Percentiles rank a stretch among this genome's conserved stretches.
These are phyloP conservation scores for Microthyrium microscopicum DNA, from an alignment of 2,329 filamentous ascomycete species.

Conservation along the genomic window DNA sequence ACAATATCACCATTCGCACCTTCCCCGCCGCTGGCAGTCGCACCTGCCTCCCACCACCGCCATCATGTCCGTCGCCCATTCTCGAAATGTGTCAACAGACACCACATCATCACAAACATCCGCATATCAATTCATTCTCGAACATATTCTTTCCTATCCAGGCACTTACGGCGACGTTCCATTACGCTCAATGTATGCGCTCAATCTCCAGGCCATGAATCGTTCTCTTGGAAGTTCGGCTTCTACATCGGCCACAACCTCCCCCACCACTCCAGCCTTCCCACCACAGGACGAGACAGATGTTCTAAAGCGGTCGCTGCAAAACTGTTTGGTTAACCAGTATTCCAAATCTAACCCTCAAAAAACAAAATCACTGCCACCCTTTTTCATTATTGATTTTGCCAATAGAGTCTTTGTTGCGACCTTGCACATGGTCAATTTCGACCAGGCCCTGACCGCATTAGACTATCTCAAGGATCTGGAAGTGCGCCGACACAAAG, in stretches of 20 bases:
- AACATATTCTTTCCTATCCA: constrained; percentile 40
- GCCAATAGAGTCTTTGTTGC: constrained; percentile 41
- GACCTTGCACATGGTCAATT: constrained; percentile 42
- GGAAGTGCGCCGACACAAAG: constrained; percentile 41
- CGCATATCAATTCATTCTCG: constrained; percentile 20
- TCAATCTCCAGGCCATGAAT: no score
- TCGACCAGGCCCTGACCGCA: constrained; percentile 46
- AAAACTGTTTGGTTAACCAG: no score
- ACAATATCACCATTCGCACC: no score
- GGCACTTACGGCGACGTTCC: constrained; percentile 49
- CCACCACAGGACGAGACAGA: constrained; percentile 6
- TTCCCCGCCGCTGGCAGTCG: no score
- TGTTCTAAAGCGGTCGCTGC: no score
- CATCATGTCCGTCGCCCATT: no score
- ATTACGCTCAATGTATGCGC: constrained; percentile 49
- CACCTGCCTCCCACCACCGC: no score
- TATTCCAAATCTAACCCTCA: constrained; percentile 19
- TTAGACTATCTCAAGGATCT: constrained; percentile 50
- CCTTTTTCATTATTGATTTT: constrained; percentile 45
- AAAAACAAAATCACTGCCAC: constrained; percentile 44
- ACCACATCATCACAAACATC: no score
- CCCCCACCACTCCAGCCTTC: constrained; percentile 16
- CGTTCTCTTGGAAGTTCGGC: constrained; percentile 20
- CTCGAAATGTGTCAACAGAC: no score
- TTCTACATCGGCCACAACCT: constrained; percentile 19